These are phyloP conservation scores for Lodderomyces metapsilosis DNA, from an alignment of 1,139 yeast species.

Conservation along the genomic window DNA sequence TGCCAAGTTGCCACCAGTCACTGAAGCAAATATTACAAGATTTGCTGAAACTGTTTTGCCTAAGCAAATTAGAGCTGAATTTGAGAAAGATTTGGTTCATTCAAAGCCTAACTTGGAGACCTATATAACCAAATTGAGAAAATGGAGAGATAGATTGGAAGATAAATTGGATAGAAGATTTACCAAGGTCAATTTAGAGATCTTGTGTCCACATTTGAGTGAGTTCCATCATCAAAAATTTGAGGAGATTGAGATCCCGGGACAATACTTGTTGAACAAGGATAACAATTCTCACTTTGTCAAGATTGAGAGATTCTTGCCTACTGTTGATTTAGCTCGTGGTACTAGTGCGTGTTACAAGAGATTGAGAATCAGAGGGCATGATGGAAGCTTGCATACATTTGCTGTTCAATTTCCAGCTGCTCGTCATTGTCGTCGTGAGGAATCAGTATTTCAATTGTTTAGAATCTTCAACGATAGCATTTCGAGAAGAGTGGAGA, in stretches of 20 bases:
- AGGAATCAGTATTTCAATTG: constrained; percentile 88
- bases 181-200: constrained; percentile 77
- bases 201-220: constrained; percentile 89
- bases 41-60: constrained; percentile 95
- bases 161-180: constrained; percentile 84
- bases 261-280: constrained; percentile 83
- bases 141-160: constrained; percentile 92
- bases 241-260: constrained; percentile 97
- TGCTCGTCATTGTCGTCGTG: constrained; percentile 95
- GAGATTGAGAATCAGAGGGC: constrained; percentile 85
- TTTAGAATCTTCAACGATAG: constrained; percentile 86
- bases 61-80: constrained; percentile 83
- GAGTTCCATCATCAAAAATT: constrained; percentile 98
- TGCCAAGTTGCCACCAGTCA: constrained; percentile 84
- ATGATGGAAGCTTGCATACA: constrained; percentile 87
- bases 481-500: constrained; percentile 76
- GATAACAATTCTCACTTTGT: constrained; percentile 86
- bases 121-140: constrained; percentile 77
- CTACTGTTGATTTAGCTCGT: constrained; percentile 83
- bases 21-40: constrained; percentile 84
- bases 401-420: constrained; percentile 98
- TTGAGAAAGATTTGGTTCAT: constrained; percentile 85
- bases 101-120: constrained; percentile 88
- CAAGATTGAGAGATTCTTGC: constrained; percentile 89
- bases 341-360: constrained; percentile 93